Evolutionary conservation across 2,329 filamentous ascomycete genomes (phyloP), one percentile per base, ranked within the genome.

Genomic region (Cercospora sesami): DNA sequence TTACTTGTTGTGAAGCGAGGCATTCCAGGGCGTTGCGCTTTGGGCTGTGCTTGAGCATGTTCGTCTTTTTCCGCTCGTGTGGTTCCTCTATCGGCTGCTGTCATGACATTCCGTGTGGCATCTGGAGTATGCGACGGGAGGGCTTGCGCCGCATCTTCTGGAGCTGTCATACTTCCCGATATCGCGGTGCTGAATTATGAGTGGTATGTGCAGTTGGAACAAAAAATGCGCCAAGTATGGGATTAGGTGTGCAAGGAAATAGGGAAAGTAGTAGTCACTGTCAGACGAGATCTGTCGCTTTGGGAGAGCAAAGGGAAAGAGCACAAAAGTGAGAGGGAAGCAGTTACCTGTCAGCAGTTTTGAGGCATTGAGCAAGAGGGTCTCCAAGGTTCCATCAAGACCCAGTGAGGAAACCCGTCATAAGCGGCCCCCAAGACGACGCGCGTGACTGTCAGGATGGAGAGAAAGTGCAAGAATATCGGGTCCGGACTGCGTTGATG

Each of bases 1-100:
- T 77, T 75, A 51, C 73, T 76, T 16, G 74, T 75, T 3, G 76
- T 77, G 71, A 78, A 78, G 53, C 76, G 71, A 23, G 74, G 73
- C 58, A 77, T 67, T 18, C 73, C 74, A 1, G 74, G 74, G 21
- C 74, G 65, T 36, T 71, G 64, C 18, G 55, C 66, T 48, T 70
- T 71, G 8, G 63, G 57, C 1, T 58, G 55, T 16, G 58, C 65
- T 60, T 65, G 42, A 3, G 60, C 48, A 55, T 58, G 28, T 59
- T 28, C 48, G 21, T 63, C 31, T 59, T 63, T 61, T 26, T 68
- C 61, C 23, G 66, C 63, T 23, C 63, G 45, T n/a, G 53, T 60
- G 6, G 71, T 69, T 10, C 66, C 60, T 5, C 33, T n/a, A 42
- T 66, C 71, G 16, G 65, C 71, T 12, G 58, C 60, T 33, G 58